A percentile compares a stretch with the other conserved stretches of the same genome.
Evolutionary conservation across 2,329 filamentous ascomycete genomes (phyloP).

Genomic region (Ophiocordyceps polyrhachis-furcata): DNA sequence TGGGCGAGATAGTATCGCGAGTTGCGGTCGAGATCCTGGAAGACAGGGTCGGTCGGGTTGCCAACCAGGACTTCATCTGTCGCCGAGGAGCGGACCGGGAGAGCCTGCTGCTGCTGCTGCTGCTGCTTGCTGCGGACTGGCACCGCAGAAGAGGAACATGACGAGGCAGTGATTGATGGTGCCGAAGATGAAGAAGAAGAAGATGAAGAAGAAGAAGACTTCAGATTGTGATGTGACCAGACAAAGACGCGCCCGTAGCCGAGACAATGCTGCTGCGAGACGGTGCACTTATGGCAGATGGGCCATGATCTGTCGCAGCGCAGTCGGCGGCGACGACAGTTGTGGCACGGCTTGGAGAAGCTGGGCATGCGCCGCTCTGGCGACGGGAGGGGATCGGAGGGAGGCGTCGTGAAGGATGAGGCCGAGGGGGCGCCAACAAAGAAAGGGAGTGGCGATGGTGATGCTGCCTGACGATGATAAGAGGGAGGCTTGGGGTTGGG

Average conservation of each 20-base stretch:
- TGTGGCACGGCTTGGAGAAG: slow-evolving; percentile 33
- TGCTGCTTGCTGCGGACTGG: not conserved
- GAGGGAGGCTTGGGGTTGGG: not conserved
- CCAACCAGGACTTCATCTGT: slow-evolving; percentile 1
- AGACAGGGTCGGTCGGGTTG: slow-evolving; percentile 31
- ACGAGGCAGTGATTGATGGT: not conserved
- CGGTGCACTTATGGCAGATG: slow-evolving; percentile 38
- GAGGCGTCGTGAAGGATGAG: not conserved
- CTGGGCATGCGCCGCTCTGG: slow-evolving; percentile 10
- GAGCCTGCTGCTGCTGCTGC: not conserved
- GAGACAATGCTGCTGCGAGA: slow-evolving; percentile 36
- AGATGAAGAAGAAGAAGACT: too few species aligned
- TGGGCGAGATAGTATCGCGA: slow-evolving; percentile 30
- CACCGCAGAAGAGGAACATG: not conserved
- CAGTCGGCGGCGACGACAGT: slow-evolving; percentile 40
- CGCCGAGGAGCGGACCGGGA: not conserved
- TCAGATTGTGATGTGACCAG: slow-evolving; percentile 33
- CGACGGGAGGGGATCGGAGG: not conserved
- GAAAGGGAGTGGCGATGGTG: not conserved
- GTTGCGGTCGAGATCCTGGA: slow-evolving; percentile 30
- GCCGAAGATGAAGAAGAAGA: too few species aligned
- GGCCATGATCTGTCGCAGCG: slow-evolving; percentile 43
- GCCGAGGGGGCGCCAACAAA: not conserved
- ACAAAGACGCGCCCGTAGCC: slow-evolving; percentile 42
- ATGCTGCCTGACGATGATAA: not conserved